Percentiles rank a stretch among this genome's conserved stretches.
phyloP scores from a whole-genome alignment of 1,284 basidiomycete species.

The Cutaneotrichosporon daszewskae region DNA sequence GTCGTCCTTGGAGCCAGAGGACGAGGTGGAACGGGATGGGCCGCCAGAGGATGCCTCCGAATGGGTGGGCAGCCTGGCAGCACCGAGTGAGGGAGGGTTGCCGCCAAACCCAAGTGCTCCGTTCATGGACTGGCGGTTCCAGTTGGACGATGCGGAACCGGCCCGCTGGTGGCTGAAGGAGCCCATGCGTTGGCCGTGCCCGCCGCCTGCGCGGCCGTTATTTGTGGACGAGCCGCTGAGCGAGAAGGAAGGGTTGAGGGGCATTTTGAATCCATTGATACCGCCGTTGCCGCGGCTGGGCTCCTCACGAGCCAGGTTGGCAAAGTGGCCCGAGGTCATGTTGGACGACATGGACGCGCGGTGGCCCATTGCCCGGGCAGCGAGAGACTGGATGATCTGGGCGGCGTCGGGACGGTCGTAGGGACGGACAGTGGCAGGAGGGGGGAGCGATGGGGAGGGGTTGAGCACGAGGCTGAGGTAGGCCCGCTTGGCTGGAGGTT shows the following conservation, averaged over 20 bases:
- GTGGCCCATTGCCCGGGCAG: constrained; percentile 51
- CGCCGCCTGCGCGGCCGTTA: constrained; percentile 5
- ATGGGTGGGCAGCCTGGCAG: constrained; percentile 34
- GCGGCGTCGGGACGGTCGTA: constrained; percentile 94
- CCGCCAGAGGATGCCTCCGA: constrained; percentile 28
- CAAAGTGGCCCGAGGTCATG: constrained; percentile 16
- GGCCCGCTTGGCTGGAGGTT: constrained; percentile 72
- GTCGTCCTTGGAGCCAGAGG: constrained; percentile 18
- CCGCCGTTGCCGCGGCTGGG: constrained; percentile 9
- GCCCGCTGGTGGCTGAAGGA: constrained; percentile 23
- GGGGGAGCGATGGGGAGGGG: constrained; percentile 66
- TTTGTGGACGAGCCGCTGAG: constrained; percentile 13
- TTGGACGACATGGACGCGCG: constrained; percentile 29
- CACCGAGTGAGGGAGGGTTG: constrained; percentile 16
- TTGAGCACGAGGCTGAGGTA: constrained; percentile 81
- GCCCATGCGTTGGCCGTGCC: constrained; percentile 12
- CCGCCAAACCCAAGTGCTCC: constrained; percentile 25
- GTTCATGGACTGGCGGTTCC: constrained; percentile 23
- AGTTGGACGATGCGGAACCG: constrained; percentile 32
- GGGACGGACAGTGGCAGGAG: constrained; percentile 66
- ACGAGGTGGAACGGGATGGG: constrained; percentile 21
- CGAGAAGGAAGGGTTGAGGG: constrained; percentile 20
- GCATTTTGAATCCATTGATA: constrained; percentile 29
- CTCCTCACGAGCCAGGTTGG: constrained; percentile 9
- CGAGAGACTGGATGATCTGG: constrained; percentile 79